Base-by-base conservation (phyloP, 129 eudicot genomes). In the Glebionis coronaria region DNA sequence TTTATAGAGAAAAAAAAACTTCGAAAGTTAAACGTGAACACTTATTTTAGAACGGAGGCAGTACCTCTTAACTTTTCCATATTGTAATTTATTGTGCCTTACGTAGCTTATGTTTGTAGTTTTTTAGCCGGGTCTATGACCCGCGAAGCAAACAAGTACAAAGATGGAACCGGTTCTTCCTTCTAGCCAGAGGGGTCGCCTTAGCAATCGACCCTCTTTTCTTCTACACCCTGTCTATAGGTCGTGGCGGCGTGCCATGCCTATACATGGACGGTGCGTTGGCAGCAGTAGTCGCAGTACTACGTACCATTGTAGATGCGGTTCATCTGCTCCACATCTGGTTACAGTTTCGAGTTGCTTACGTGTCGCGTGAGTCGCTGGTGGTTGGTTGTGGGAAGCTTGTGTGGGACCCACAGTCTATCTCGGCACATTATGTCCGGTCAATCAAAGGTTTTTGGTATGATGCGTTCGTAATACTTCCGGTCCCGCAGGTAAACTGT, bases 381-480 rank as follows among this genome's bases (percentile, higher is more conserved):
- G 98, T 93, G 56, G 85, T 93, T 31, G 98, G 98, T 0, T 88
- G 98, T 61, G 98, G 98, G 70, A 93, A 93, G 58, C 97, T 93
- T n/a, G 98, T 93, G 78, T 93, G 98, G 98, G 98, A 93, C 62
- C 76, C 90, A 31, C 83, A 76, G 18, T 77, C 90, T 28, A 77
- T 93, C 42, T 86, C 98, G 0, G 61, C 82, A 1, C 98, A 87
- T 56, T 93, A 93, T 64, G 73, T 93, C 5, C 53, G 95, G 13
- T 93, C 98, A 12, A 13, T 93, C 4, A 88, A 82, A 71, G 95
- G 98, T 10, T 93, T 93, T 54, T 93, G 97, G 98, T 88, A 82
- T 68, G 98, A 93, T 50, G 85, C 76, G 10, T 86, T 82, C 60
- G 98, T 93, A 63, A 89, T 93, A 13, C 97, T 93, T 16, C 98